These are phyloP conservation scores for Oryza officinalis DNA, from an alignment of 176 grass and related monocot genomes.

Conservation along the genomic window DNA sequence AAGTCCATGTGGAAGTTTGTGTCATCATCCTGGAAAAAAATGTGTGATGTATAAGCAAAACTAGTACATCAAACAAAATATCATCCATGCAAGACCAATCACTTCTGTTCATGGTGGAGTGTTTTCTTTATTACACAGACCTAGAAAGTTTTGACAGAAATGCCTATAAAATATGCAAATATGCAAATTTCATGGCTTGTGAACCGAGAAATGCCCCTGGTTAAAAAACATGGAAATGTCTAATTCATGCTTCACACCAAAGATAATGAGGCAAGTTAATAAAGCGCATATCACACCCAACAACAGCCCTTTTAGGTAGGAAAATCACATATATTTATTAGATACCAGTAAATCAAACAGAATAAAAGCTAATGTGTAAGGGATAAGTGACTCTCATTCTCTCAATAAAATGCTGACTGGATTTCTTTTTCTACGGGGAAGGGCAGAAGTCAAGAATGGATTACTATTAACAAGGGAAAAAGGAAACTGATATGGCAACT, in stretches of 20 bases:
- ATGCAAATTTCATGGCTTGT: neutral
- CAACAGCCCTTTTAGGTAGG: neutral
- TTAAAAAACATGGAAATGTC: neutral
- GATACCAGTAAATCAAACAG: neutral
- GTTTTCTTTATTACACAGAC: neutral
- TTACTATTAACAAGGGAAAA: slow-evolving; percentile 21
- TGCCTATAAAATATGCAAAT: neutral
- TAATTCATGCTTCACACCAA: neutral
- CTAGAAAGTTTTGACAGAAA: neutral
- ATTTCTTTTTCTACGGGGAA: neutral
- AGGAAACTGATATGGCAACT: slow-evolving; percentile 1
- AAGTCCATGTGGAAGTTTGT: slow-evolving; percentile 86
- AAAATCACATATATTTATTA: neutral
- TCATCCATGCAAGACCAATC: neutral
- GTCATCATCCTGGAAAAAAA: slow-evolving; percentile 72
- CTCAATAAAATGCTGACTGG: neutral
- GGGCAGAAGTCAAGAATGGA: slow-evolving; percentile 15
- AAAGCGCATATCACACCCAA: slow-evolving; percentile 1
- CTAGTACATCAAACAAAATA: slow-evolving; percentile 4
- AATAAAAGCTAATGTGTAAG: neutral
- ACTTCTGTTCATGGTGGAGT: slow-evolving; percentile 11
- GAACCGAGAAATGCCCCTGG: neutral
- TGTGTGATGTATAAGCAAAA: slow-evolving; percentile 9
- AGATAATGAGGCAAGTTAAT: neutral
- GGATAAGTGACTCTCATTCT: neutral